Base-by-base conservation (phyloP, 148 eudicot genomes). In the Rhododendron molle region DNA sequence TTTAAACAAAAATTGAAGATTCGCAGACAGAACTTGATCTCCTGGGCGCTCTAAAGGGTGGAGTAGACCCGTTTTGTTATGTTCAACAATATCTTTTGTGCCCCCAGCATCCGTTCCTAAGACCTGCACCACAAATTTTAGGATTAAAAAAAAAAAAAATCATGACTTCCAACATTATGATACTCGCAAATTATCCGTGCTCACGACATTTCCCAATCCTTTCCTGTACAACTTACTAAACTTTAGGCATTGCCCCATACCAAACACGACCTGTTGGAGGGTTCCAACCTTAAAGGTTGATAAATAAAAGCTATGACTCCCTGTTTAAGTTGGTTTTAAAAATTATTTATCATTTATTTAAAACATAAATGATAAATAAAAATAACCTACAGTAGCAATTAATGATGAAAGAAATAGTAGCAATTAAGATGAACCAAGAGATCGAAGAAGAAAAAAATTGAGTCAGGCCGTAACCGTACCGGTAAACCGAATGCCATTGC, bases 401-500 rank as follows among this genome's bases (percentile, higher is more conserved):
- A 44, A 72, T 40, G 7, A 40, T 40, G 6, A 40, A 40, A 40
- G 44, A 40, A 40, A 40, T 40, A 52, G n/a, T 58, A 18, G n/a
- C 65, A 65, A 44, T 60, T 6, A 54, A 72, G 58, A 44, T 32
- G 28, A 56, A 11, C 36, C 56, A 62, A 60, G 46, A 50, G 16
- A n/a, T n/a, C n/a, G n/a, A 50, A 50, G 3, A 50, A 10, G 12
- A 78, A 76, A 84, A 49, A 30, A 85, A 6, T 6, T 23, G 85
- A 88, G 81, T 60, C 80, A 86, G 85, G 85, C 52, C 38, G 38
- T 83, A 65, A 65, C 1, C 90, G 46, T 93, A 96, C 99, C 85
- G 99, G 98, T 88, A 95, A 94, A 84, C 98, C 98, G 83, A 93
- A 96, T 78, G 99, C 96, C 98, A 96, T 96, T 81, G 98, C 99